Evolutionary conservation across 495 filamentous ascomycete genomes (phyloP), one percentile per base, ranked within the genome.

Genomic region (Aspergillus diversus): DNA sequence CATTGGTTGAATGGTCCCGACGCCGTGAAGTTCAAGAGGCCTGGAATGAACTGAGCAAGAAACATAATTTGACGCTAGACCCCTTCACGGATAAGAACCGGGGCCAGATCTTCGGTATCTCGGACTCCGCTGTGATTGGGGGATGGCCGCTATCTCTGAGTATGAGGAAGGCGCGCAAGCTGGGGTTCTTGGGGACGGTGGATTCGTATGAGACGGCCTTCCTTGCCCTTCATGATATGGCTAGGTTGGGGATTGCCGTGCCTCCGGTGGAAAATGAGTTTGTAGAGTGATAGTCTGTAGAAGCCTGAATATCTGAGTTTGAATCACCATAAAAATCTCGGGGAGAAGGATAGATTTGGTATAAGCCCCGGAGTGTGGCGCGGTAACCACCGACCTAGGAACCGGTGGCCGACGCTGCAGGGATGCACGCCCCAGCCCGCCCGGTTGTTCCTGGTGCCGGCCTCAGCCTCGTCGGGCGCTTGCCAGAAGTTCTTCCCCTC

Each of bases 1-100:
- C 64, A 16, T 68, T 83, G 9, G 64, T 69, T 0, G 70, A 78
- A 53, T 85, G 80, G 83, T 76, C 81, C 13, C 75, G 76, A 55
- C 67, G 54, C 55, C 65, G 68, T 1, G 73, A 83, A n/a, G 78
- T 85, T 5, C 71, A 77, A 66, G 63, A 71, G 31, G 77, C 80
- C 4, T 83, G 80, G 79, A 60, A 16, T 39, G 53, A 71, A n/a
- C 39, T 57, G 16, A 31, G 35, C 7, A 59, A 63, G 55, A 58
- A 55, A 56, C 42, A 73, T 57, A 33, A 57, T 4, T 52, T 67
- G 35, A 31, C 12, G 6, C 37, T 57, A 13, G 55, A 57, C 37
- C 55, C 37, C 4, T 57, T 57, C 21, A 57, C 55, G 7, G 16
- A 37, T 11, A 42, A 57, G 37, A 47, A 57, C 37, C 37, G 37